Evolutionary conservation across 139 green algal genomes (phyloP).

Genomic region (Haematococcus lacustris): DNA sequence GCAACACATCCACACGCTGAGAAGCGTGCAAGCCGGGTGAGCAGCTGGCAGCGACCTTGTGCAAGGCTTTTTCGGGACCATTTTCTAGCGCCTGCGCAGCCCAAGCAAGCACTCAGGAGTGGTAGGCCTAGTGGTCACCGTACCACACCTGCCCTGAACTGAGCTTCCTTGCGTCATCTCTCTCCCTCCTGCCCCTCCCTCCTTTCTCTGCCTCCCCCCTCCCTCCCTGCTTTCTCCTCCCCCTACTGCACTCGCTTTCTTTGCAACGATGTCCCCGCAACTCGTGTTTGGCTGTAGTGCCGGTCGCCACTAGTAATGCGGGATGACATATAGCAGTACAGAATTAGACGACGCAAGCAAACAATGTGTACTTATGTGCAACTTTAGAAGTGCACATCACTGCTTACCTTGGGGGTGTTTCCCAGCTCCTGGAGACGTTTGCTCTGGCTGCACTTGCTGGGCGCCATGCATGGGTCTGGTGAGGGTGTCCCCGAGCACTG

Average conservation of each 20-base stretch:
- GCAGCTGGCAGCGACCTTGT: background rate
- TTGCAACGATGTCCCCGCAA: background rate
- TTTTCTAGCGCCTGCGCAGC: background rate
- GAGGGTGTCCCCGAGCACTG: too few relatives aligned
- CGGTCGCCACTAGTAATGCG: background rate
- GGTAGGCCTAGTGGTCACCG: background rate
- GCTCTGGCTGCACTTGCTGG: background rate
- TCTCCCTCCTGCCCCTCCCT: background rate
- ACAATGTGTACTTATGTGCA: too few relatives aligned
- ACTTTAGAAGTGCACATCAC: background rate
- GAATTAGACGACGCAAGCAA: too few relatives aligned
- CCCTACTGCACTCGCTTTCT: background rate
- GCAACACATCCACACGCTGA: conserved; percentile 13
- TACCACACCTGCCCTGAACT: background rate
- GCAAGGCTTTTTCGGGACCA: background rate
- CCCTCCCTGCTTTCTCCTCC: background rate
- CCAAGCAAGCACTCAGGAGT: background rate
- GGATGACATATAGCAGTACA: background rate
- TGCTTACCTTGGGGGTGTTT: background rate
- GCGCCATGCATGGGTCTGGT: background rate
- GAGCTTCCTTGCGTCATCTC: background rate
- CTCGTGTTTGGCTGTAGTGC: background rate
- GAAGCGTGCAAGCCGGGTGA: conserved; percentile 42
- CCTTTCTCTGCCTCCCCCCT: too few relatives aligned
- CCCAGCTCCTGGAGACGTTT: background rate